These are phyloP conservation scores for Neurospora sp. DNA, from an alignment of 495 filamentous ascomycete species.

Conservation along the genomic window DNA sequence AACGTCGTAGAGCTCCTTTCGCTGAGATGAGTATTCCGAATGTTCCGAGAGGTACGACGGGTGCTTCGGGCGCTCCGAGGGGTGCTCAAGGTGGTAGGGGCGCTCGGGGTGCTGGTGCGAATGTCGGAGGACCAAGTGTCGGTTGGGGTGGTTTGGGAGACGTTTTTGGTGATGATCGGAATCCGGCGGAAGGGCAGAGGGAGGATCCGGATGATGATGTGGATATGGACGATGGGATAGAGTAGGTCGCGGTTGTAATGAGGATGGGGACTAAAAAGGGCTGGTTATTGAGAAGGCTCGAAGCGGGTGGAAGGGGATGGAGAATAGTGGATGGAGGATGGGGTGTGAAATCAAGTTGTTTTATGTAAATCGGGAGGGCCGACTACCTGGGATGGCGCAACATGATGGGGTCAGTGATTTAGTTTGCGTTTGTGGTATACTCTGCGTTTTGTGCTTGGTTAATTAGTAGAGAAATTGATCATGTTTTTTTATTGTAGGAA, in stretches of 20 bases:
- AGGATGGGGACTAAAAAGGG: background rate
- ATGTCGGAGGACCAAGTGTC: background rate
- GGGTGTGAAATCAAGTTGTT: background rate
- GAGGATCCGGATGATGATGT: background rate
- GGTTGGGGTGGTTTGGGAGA: background rate
- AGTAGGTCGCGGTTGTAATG: background rate
- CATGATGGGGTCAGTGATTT: background rate
- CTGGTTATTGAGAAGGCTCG: background rate
- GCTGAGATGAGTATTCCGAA: background rate
- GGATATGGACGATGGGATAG: background rate
- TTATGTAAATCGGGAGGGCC: background rate
- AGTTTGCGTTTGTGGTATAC: background rate
- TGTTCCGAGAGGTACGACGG: background rate
- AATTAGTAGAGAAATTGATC: background rate
- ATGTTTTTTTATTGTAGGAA: background rate
- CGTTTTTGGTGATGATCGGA: background rate
- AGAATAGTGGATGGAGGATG: background rate
- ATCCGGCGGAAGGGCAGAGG: background rate
- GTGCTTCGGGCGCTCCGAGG: background rate
- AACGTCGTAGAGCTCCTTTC: background rate
- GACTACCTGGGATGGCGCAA: background rate
- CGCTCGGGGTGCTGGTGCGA: background rate
- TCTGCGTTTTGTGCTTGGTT: background rate
- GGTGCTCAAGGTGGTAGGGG: background rate
- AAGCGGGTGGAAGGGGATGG: background rate